Evolutionary conservation across 441 rosid genomes (phyloP), one percentile per base, ranked within the genome.

Genomic region (Brassica hybrid): DNA sequence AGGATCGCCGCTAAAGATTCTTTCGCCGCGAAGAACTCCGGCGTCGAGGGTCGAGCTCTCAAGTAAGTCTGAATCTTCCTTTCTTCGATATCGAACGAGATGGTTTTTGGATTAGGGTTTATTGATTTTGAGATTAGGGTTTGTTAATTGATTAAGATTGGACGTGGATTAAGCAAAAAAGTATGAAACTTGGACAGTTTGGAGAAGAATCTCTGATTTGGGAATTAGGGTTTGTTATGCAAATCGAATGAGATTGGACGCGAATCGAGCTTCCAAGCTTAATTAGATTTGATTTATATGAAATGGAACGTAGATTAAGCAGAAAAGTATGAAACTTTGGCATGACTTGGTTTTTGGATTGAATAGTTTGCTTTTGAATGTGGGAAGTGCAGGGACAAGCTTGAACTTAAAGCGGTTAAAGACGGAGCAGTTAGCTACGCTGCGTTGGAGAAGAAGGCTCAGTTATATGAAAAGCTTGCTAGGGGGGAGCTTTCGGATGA

Each of bases 381-480:
- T 69, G 41, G 38, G 17, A 67, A 64, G 5, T 67, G 10, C 64
- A 90, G 98, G 90, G 98, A 95, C 72, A 91, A 95, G 88, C 88
- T 93, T 0, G 99, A 95, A 86, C 84, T 87, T 41, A 95, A 93
- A 84, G 97, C 97, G 16, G 86, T 86, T 1, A 85, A 85, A 2
- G 97, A 93, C 72, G 99, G 98, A 52, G 82, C 92, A 3, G 88
- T 72, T 3, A 90, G 97, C 84, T 93, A 91, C 32, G 96, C 95
- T 0, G 98, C 98, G 32, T 80, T 95, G 84, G 97, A 93, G 84
- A 95, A 73, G 87, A 95, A 95, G 79, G 98, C 98, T 2, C 87
- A 81, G 75, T 79, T 95, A 50, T 95, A 95, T 78, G 98, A 93
- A 7, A 95, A 90, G 83, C 85, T 95, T 65, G 86, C 76, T 16